Base-by-base conservation (phyloP, 2,329 filamentous ascomycete species). In the Nothomitra cinnamomea region DNA sequence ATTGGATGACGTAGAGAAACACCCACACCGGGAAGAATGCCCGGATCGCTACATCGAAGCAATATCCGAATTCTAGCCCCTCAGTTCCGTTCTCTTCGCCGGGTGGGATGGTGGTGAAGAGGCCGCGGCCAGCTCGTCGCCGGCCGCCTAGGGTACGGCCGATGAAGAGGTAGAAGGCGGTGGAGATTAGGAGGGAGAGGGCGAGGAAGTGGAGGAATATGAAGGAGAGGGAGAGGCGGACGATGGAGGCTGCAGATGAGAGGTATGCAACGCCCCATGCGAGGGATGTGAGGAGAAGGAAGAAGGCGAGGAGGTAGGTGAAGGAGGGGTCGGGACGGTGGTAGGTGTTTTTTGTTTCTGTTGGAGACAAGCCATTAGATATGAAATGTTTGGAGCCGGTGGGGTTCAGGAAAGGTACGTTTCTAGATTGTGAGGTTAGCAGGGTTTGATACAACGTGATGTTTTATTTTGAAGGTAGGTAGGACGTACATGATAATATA, bases 261-360 rank as follows among this genome's bases (percentile, higher is more conserved):
- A 72, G 69, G 60, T 75, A 75, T 24, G 72, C 72, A 50, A 82
- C 69, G 25, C 79, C 79, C 80, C 80, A 83, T 8, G 70, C 70
- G 36, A 75, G 62, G 19, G 70, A 70, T 3, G 72, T 73, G 50
- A 75, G 64, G 50, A 73, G 65, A 17, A 74, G 73, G 68, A 83
- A 83, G 67, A 82, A 77, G 57, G 78, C 79, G 57, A 83, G 74
- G 19, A 84, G 75, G 64, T 83, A 83, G 58, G 80, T 80, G 63
- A 84, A 83, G 21, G 80, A 82, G 2, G 80, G 80, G 60, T 84
- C 80, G 36, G 80, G 78, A 54, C 79, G 76, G 61, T 83, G 80
- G 73, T 80, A 83, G 57, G 79, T 81, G 63, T 83, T 82, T 65
- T 82, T 81, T 40, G 80, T 83, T 74, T 83, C 75, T 80, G 56